These are phyloP conservation scores for Hypomyces rosellus DNA, from an alignment of 2,329 filamentous ascomycete genomes.

Conservation along the genomic window DNA sequence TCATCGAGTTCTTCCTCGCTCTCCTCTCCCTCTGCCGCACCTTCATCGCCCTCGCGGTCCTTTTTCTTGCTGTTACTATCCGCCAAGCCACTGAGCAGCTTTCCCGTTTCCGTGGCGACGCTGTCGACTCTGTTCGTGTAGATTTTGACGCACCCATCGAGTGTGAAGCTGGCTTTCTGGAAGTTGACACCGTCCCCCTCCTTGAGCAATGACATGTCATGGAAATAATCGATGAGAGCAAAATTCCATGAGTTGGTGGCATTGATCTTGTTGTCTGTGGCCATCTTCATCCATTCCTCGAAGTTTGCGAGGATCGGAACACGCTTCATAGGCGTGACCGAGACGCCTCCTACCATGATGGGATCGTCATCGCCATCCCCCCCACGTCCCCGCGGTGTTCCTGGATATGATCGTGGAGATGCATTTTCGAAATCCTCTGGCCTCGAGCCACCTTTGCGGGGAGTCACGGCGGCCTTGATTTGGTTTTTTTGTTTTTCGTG, in stretches of 20 bases:
- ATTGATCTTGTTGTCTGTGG: constrained; percentile 98
- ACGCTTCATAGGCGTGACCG: constrained; percentile 91
- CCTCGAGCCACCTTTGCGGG: constrained; percentile 56
- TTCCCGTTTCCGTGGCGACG: constrained; percentile 94
- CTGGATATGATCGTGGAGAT: constrained; percentile 49
- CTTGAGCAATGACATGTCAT: constrained; percentile 95
- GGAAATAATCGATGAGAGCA: constrained; percentile 98
- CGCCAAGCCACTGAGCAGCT: constrained; percentile 85
- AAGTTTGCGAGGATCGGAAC: constrained; percentile 96
- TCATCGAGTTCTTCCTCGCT: constrained; percentile 58
- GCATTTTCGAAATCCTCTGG: constrained; percentile 53
- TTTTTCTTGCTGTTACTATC: constrained; percentile 77
- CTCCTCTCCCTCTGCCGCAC: constrained; percentile 61
- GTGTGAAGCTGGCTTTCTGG: constrained; percentile 93
- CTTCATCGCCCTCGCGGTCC: constrained; percentile 56
- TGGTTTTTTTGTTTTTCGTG: constrained; percentile 91
- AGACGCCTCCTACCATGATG: constrained; percentile 62
- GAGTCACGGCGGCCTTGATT: constrained; percentile 66
- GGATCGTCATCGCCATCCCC: constrained; percentile 49
- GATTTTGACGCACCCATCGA: constrained; percentile 98
- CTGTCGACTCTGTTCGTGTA: constrained; percentile 98
- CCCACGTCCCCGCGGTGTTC: constrained; percentile 40
- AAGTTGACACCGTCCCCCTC: constrained; percentile 98
- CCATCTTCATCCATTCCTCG: constrained; percentile 99
- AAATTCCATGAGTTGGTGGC: constrained; percentile 99